Conservation (phyloP, 1,139 yeast genomes). For the Lodderomyces orthopsilosis region DNA sequence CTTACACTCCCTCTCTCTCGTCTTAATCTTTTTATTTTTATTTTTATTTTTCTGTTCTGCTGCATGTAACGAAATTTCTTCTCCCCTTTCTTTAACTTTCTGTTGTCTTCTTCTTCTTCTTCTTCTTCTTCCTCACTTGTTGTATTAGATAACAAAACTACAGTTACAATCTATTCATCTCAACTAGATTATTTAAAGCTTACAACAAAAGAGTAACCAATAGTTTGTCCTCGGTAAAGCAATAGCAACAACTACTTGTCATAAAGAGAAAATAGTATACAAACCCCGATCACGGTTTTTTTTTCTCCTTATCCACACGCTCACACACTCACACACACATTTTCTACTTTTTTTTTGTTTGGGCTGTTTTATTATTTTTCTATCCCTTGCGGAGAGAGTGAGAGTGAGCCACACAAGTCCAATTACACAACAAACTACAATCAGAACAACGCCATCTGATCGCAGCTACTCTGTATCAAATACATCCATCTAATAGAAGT, state of each 20-base stretch:
- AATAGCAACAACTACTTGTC: too few species aligned
- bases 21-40: too few species aligned
- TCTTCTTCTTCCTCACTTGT: background rate
- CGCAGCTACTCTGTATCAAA: background rate
- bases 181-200: too few species aligned
- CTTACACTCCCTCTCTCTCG: too few species aligned
- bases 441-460: too few species aligned
- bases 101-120: background rate
- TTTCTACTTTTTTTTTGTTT: background rate
- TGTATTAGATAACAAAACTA: background rate
- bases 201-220: too few species aligned
- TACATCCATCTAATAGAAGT: background rate
- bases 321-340: background rate
- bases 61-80: too few species aligned
- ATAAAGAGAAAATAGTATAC: background rate
- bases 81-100: too few species aligned
- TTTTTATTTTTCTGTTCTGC: too few species aligned
- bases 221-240: too few species aligned
- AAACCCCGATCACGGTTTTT: slow-evolving; percentile 2
- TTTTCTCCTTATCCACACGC: background rate
- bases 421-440: background rate
- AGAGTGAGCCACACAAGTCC: background rate
- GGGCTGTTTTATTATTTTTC: background rate
- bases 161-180: too few species aligned
- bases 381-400: background rate